Conservation (phyloP, 768 basidiomycete genomes). For the Suillus spraguei region DNA sequence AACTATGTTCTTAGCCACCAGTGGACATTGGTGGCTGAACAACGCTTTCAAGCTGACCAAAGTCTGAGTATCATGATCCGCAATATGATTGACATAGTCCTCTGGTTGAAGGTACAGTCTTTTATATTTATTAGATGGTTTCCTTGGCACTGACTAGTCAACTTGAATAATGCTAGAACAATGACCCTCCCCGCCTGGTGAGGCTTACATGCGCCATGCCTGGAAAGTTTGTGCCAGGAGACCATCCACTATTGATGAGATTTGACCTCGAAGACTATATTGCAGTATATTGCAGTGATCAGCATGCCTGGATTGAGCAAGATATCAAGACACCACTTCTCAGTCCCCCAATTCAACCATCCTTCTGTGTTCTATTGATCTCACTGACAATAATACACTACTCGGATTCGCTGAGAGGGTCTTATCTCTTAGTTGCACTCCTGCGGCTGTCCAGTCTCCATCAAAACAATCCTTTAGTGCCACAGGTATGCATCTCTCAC, state of each 20-base stretch:
- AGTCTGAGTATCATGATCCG: neutral
- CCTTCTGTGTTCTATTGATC: neutral
- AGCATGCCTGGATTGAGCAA: neutral
- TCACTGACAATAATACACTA: neutral
- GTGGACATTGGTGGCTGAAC: neutral
- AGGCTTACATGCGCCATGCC: neutral
- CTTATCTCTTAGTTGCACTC: neutral
- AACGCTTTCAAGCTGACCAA: neutral
- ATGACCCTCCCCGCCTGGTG: neutral
- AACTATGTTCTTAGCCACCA: neutral
- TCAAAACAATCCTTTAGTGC: neutral
- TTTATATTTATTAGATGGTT: neutral
- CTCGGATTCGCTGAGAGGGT: neutral
- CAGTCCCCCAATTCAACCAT: conserved; percentile 1
- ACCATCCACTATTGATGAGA: neutral
- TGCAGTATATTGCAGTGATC: conserved; percentile 2
- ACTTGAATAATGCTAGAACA: neutral
- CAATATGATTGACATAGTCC: too few relatives aligned
- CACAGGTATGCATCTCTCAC: neutral
- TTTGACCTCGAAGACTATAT: neutral
- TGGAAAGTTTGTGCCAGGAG: neutral
- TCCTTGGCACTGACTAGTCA: neutral
- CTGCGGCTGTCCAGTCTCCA: neutral
- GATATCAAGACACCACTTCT: neutral
- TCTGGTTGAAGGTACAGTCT: neutral